A percentile compares a stretch with the other conserved stretches of the same genome.
Conservation (phyloP, 805 yeast species). For the Wickerhamomyces sydowiorum region DNA sequence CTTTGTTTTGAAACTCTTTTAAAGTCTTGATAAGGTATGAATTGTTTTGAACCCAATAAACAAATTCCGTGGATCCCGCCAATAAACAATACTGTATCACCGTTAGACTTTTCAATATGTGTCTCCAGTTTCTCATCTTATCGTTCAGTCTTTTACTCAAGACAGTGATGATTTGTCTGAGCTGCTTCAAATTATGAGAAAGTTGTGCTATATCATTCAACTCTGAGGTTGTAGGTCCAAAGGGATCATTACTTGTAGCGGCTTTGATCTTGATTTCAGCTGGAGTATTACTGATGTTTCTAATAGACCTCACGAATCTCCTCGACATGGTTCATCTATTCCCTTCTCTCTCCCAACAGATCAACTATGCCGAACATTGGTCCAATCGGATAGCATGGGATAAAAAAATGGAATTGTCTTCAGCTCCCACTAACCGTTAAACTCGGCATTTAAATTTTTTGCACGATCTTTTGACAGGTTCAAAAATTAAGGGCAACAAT, state of each 20-base stretch:
- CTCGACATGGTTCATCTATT: too few species aligned
- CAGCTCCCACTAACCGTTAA: too few species aligned
- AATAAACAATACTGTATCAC: conserved; percentile 45
- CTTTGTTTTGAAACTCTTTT: conserved; percentile 23
- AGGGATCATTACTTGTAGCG: conserved; percentile 47
- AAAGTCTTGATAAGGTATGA: conserved; percentile 25
- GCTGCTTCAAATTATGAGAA: conserved; percentile 34
- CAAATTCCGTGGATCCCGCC: conserved; percentile 47
- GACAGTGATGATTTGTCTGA: conserved; percentile 33
- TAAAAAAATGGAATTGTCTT: too few species aligned
- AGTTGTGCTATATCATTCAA: conserved; percentile 45
- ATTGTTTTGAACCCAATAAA: conserved; percentile 40
- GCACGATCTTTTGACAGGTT: too few species aligned
- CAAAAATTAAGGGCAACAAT: too few species aligned
- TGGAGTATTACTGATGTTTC: conserved; percentile 23
- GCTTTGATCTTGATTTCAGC: conserved; percentile 31
- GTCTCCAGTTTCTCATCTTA: conserved; percentile 28
- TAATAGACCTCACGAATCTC: conserved; percentile 26
- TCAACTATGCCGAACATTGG: too few species aligned
- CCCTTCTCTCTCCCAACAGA: too few species aligned
- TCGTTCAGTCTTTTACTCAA: conserved; percentile 35
- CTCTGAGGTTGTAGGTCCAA: conserved; percentile 53
- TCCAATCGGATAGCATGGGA: too few species aligned
- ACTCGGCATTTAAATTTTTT: too few species aligned
- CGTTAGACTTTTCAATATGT: conserved; percentile 45